Evolutionary conservation across 768 basidiomycete species (phyloP).

Genomic region (Mycena leptocephala): DNA sequence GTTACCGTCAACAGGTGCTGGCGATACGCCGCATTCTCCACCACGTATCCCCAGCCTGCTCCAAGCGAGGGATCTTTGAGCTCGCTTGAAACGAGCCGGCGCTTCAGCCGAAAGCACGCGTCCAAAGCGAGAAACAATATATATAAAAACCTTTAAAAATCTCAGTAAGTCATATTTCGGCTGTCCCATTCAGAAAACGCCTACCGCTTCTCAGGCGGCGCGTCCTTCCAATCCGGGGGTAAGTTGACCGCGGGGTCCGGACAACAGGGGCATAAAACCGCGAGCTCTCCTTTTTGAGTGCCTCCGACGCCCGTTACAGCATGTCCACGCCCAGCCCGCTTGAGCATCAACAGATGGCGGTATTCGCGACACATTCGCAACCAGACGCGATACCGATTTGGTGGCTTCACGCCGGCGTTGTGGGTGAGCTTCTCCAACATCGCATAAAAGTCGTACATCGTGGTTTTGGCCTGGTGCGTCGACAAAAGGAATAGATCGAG

Average conservation of each 20-base stretch:
- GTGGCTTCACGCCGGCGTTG: background rate
- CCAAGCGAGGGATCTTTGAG: background rate
- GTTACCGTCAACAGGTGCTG: background rate
- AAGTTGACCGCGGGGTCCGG: too few species aligned
- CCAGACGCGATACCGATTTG: background rate
- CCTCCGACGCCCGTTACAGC: too few species aligned
- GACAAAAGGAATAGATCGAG: background rate
- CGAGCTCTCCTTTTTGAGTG: too few species aligned
- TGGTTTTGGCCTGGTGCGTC: background rate
- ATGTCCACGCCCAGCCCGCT: conserved; percentile 38
- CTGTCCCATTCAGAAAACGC: too few species aligned
- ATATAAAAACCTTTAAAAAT: background rate
- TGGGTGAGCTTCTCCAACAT: background rate
- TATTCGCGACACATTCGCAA: background rate
- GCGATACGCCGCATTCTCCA: background rate
- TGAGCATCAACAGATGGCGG: conserved; percentile 75
- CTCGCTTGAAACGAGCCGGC: background rate
- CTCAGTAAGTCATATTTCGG: too few species aligned
- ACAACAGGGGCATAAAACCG: too few species aligned
- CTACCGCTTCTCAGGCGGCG: too few species aligned
- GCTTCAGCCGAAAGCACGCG: too few species aligned
- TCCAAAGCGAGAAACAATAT: background rate
- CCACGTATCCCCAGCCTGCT: background rate
- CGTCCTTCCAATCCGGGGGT: too few species aligned
- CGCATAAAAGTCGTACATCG: background rate